Evolutionary conservation across 2,329 filamentous ascomycete species (phyloP).

Genomic region (Botryotinia convoluta): DNA sequence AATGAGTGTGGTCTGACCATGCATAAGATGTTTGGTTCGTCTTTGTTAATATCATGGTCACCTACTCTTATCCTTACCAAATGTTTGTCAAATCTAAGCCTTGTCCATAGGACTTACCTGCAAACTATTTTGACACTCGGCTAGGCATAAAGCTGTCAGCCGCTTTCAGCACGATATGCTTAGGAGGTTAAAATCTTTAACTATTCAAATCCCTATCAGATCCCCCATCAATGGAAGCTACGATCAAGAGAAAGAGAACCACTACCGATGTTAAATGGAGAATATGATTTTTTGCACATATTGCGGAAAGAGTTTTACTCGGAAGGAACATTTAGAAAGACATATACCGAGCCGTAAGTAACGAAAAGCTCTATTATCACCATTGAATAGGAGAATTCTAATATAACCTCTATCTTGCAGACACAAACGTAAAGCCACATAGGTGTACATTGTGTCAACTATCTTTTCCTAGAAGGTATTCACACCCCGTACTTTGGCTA

Average conservation of each 20-base stretch:
- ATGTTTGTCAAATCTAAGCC: constrained; percentile 14
- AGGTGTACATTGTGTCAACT: constrained; percentile 50
- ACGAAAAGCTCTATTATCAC: background rate
- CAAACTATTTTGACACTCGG: background rate
- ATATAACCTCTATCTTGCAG: constrained; percentile 35
- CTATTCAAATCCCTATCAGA: constrained; percentile 10
- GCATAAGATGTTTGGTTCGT: constrained; percentile 16
- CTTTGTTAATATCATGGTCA: background rate
- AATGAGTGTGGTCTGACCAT: constrained; percentile 11
- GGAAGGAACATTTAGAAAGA: constrained; percentile 56
- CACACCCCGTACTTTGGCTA: constrained; percentile 9
- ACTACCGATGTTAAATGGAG: constrained; percentile 15
- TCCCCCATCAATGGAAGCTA: constrained; percentile 16
- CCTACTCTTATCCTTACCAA: constrained; percentile 14
- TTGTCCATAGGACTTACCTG: background rate
- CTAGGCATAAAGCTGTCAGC: constrained; percentile 6
- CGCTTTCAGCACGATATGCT: background rate
- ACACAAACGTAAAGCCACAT: constrained; percentile 55
- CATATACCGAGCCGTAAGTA: constrained; percentile 52
- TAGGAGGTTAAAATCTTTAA: background rate
- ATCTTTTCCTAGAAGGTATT: constrained; percentile 50
- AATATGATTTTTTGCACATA: constrained; percentile 51
- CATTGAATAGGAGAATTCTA: background rate
- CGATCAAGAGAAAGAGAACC: background rate
- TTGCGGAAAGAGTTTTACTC: constrained; percentile 54